Base-by-base conservation (phyloP, 176 grass and related monocot species). In the Aegilops longissima region DNA sequence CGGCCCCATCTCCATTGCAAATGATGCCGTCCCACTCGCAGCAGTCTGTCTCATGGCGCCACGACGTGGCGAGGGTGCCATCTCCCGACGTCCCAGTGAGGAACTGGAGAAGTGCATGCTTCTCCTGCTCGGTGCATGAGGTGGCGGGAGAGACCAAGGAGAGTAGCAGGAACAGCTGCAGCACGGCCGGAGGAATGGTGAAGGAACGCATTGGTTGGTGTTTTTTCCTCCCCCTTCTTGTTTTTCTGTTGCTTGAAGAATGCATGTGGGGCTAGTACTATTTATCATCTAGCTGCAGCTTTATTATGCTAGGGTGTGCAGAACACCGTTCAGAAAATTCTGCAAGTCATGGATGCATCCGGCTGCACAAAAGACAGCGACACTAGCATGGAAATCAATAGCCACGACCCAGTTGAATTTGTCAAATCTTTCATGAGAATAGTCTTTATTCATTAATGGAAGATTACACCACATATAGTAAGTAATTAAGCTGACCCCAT, bases 1-100 rank as follows among this genome's bases (percentile, higher is more conserved):
- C 33, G 4, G 64, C 24, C 9, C 47, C 36, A 17, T 79, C 16
- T 11, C 5, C 2, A 1, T 70, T 45, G 20, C 84, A 80, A 23
- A 8, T 6, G 20, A 87, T 70, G 2, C 76, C 84, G 8, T 80
- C 67, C 84, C 84, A 87, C 14, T 2, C 0, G 77, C 84, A 87
- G 84, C 84, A 87, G 52, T 72, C 29, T 0, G 10, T 6, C 39
- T 56, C 73, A 5, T 34, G 38, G 30, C 4, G 34, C 71, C 84
- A 87, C 2, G 84, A 87, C n/a, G 6, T 59, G 0, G 61, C 17
- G 11, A 25, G 54, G 76, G 54, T 9, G 3, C 54, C 33, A 12
- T 65, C 24, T 27, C 11, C n/a, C 11, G 24, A 65, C 23, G 27
- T 10, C 62, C 24, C 61, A n/a, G 3, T 1, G 4, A 64, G 24